Percentiles rank a stretch among this genome's conserved stretches.
Evolutionary conservation across 192 early-diverging fungal genomes (phyloP).

Genomic region (Mortierella claussenii): DNA sequence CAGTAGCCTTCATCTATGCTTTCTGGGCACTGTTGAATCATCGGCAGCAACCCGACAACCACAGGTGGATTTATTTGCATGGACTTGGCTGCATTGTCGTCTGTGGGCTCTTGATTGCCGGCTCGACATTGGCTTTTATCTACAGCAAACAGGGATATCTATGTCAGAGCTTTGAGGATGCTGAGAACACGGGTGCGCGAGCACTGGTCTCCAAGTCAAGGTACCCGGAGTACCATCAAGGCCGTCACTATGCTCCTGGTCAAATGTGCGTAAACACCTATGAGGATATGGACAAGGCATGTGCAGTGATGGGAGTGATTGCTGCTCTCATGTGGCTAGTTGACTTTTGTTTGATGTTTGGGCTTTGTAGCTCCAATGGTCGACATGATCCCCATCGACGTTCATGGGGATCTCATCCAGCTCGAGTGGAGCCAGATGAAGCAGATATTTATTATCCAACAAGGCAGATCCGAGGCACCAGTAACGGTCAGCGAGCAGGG

Average conservation of each 20-base stretch:
- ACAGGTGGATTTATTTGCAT: constrained; percentile 27
- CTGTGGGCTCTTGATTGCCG: constrained; percentile 16
- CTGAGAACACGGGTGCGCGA: background rate
- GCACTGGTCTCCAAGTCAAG: background rate
- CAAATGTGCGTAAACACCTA: constrained; percentile 26
- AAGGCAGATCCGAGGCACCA: background rate
- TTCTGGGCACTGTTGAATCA: constrained; percentile 36
- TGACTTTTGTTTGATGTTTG: constrained; percentile 40
- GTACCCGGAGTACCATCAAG: constrained; percentile 15
- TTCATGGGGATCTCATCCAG: too few species aligned
- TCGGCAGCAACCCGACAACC: constrained; percentile 20
- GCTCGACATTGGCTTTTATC: constrained; percentile 11
- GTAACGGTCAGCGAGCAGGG: background rate
- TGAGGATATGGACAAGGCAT: constrained; percentile 26
- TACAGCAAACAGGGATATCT: background rate
- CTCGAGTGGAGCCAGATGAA: background rate
- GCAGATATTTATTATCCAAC: background rate
- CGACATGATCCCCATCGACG: constrained; percentile 3
- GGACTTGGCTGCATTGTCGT: constrained; percentile 24
- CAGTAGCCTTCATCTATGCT: constrained; percentile 37
- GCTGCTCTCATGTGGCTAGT: constrained; percentile 30
- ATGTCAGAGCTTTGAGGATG: constrained; percentile 8
- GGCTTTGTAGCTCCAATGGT: constrained; percentile 12
- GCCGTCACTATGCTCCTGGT: background rate
- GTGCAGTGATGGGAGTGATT: constrained; percentile 23